Conservation (phyloP, 805 yeast genomes). For the Lipomyces orientalis region DNA sequence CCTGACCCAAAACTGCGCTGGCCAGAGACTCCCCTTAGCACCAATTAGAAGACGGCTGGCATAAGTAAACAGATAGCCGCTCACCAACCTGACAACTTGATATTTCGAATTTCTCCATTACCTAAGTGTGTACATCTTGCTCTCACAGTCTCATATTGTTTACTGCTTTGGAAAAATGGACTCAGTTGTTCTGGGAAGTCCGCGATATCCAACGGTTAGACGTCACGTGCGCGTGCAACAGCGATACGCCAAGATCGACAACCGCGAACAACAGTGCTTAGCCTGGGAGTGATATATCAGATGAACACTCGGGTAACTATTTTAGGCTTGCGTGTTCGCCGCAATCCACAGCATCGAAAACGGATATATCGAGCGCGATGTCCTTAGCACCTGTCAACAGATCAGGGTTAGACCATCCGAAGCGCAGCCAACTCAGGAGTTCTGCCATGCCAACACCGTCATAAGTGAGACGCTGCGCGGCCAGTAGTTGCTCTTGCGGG, state of each 20-base stretch:
- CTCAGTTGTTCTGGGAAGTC: background rate
- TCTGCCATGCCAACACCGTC: too few species aligned
- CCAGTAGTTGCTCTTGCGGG: too few species aligned
- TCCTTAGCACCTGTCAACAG: background rate
- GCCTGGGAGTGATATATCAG: background rate
- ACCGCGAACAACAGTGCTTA: background rate
- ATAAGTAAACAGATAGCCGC: too few species aligned
- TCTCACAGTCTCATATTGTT: too few species aligned
- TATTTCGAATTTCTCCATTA: too few species aligned
- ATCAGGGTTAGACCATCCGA: background rate
- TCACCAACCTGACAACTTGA: too few species aligned
- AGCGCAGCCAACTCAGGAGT: too few species aligned
- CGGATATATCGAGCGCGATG: conserved; percentile 2
- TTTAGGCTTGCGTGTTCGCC: background rate
- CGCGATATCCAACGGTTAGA: background rate
- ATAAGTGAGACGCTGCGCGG: too few species aligned
- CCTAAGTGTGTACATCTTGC: too few species aligned
- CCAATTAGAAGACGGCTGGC: too few species aligned
- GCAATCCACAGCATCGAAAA: background rate
- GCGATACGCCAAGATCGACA: background rate
- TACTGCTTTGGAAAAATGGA: background rate
- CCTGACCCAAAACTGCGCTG: too few species aligned
- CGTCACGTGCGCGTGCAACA: background rate
- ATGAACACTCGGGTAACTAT: background rate
- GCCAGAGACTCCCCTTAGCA: too few species aligned